Evolutionary conservation across 2,329 filamentous ascomycete species (phyloP).

Genomic region (Dothideomycetes sp.): DNA sequence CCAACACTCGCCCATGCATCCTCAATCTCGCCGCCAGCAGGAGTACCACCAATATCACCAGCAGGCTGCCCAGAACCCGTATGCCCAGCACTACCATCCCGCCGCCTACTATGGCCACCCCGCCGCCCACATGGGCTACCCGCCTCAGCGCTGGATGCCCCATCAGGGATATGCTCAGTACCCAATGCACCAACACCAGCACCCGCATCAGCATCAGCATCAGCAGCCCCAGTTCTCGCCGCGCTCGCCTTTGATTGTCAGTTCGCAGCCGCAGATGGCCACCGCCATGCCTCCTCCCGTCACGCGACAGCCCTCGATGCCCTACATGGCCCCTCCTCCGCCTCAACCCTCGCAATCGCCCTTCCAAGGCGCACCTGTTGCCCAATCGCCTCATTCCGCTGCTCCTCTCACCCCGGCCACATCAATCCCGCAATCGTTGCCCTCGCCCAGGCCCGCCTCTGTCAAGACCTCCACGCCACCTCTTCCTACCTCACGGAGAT

Average conservation of each 20-base stretch:
- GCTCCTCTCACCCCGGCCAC: constrained; percentile 19
- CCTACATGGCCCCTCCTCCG: constrained; percentile 16
- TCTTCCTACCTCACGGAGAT: constrained; percentile 19
- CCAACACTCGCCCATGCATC: constrained; percentile 13
- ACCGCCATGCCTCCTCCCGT: constrained; percentile 40
- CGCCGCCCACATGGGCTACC: constrained; percentile 29
- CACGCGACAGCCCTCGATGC: constrained; percentile 26
- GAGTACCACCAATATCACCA: constrained; percentile 28
- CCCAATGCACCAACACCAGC: constrained; percentile 24
- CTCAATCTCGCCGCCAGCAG: constrained; percentile 31
- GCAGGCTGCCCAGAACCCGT: constrained; percentile 30
- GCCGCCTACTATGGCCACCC: constrained; percentile 33
- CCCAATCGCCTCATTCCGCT: constrained; percentile 6
- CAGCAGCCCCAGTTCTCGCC: constrained; percentile 28
- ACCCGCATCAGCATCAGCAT: constrained; percentile 19
- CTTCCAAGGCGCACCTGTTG: constrained; percentile 9
- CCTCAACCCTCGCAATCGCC: constrained; percentile 13
- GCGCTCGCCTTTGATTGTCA: constrained; percentile 37
- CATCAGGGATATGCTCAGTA: constrained; percentile 34
- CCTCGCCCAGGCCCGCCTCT: constrained; percentile 24
- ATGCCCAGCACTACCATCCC: constrained; percentile 28
- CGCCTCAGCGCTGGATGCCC: constrained; percentile 27
- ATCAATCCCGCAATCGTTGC: constrained; percentile 27
- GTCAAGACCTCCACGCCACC: constrained; percentile 26
- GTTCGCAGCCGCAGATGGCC: constrained; percentile 32